Evolutionary conservation across 2,329 filamentous ascomycete genomes (phyloP).

Genomic region (Aspergillus arachidicola): DNA sequence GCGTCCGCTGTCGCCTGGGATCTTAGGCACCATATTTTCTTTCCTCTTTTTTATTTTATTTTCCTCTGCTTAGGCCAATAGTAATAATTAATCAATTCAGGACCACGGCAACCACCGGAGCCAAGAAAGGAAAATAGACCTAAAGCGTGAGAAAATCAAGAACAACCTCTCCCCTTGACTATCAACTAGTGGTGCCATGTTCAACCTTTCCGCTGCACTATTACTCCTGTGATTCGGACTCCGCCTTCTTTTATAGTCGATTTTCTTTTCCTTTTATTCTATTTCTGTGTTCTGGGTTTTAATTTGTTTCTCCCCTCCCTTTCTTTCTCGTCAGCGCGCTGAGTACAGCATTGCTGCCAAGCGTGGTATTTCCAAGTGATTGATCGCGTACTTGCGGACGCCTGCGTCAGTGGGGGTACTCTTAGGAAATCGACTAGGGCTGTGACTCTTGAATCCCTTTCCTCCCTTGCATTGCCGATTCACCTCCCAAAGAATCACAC

Average conservation of each 20-base stretch:
- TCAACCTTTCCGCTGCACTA: constrained; percentile 21
- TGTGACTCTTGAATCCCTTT: constrained; percentile 28
- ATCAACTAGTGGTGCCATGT: constrained; percentile 27
- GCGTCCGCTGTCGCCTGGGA: constrained; percentile 20
- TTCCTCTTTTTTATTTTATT: neutral
- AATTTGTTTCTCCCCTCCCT: neutral
- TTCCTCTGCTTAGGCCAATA: neutral
- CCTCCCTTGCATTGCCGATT: constrained; percentile 28
- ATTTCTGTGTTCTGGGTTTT: constrained; percentile 1
- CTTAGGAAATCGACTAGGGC: constrained; percentile 23
- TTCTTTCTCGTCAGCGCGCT: constrained; percentile 10
- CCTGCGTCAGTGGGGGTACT: constrained; percentile 28
- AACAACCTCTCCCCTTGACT: constrained; percentile 5
- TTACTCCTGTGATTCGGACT: constrained; percentile 21
- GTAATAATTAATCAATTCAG: neutral
- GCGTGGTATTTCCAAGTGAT: constrained; percentile 21
- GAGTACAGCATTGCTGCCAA: constrained; percentile 30
- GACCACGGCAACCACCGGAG: constrained; percentile 5
- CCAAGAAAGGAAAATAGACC: constrained; percentile 5
- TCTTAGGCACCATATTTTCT: constrained; percentile 8
- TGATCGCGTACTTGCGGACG: constrained; percentile 28
- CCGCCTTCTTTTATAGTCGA: constrained; percentile 13
- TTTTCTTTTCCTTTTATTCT: neutral
- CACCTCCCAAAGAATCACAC: constrained; percentile 13
- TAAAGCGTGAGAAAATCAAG: constrained; percentile 8